A percentile compares a stretch with the other conserved stretches of the same genome.
These are phyloP conservation scores for Pseudogymnoascus sp. DNA, from an alignment of 2,329 filamentous ascomycete species.

Conservation along the genomic window DNA sequence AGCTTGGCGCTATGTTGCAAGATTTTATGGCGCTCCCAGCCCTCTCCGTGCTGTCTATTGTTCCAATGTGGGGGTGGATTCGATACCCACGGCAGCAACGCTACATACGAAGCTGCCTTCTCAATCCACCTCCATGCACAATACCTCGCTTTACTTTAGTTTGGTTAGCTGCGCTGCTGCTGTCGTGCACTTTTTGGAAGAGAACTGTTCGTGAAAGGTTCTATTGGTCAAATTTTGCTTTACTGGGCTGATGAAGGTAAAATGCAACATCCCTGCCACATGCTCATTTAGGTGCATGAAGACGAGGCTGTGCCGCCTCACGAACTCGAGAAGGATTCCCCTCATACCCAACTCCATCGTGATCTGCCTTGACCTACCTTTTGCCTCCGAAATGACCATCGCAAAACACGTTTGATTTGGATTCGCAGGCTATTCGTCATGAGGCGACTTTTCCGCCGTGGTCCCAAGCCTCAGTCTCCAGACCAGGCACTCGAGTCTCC, in stretches of 20 bases:
- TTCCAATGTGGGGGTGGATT: too few relatives aligned
- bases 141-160: neutral
- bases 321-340: too few relatives aligned
- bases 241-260: neutral
- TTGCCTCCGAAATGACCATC: neutral
- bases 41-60: too few relatives aligned
- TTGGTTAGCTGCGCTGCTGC: neutral
- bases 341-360: neutral
- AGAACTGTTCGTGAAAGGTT: neutral
- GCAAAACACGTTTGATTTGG: neutral
- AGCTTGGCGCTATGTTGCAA: too few relatives aligned
- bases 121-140: neutral
- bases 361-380: neutral
- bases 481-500: neutral
- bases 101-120: too few relatives aligned
- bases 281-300: neutral
- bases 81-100: too few relatives aligned
- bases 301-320: neutral
- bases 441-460: neutral
- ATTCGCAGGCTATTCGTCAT: neutral
- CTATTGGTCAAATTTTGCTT: neutral
- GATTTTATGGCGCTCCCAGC: too few relatives aligned
- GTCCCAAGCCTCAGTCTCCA: neutral
- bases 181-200: too few relatives aligned
- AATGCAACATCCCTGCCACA: neutral